Conservation (phyloP, 2,329 filamentous ascomycete species). For the Neocucurbitaria cava region DNA sequence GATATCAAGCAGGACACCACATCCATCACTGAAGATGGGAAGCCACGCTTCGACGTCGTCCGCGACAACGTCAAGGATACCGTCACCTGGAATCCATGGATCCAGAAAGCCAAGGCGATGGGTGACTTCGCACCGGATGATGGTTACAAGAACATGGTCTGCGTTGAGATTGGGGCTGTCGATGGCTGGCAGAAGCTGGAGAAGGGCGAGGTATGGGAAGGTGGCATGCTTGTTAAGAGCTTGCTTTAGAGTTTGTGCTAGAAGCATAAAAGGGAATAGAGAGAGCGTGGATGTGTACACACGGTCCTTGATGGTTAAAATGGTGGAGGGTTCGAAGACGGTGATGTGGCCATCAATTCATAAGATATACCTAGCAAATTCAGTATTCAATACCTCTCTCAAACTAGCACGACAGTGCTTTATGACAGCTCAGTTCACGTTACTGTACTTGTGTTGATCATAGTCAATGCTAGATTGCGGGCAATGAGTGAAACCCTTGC, state of each 20-base stretch:
- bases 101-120: constrained; percentile 81
- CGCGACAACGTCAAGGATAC: constrained; percentile 87
- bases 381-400: background rate
- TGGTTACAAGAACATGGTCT: constrained; percentile 92
- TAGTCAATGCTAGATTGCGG: background rate
- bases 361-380: background rate
- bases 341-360: background rate
- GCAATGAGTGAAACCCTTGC: background rate
- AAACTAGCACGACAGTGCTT: constrained; percentile 2
- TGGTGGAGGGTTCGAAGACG: background rate
- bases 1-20: constrained; percentile 67
- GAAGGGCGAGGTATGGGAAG: constrained; percentile 73
- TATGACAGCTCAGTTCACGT: background rate
- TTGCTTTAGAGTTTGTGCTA: constrained; percentile 25
- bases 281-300: background rate
- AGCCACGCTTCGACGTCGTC: constrained; percentile 73
- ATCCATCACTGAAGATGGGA: constrained; percentile 68
- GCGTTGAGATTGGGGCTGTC: constrained; percentile 89
- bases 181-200: constrained; percentile 84
- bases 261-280: background rate
- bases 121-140: constrained; percentile 88
- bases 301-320: background rate
- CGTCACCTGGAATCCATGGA: constrained; percentile 98
- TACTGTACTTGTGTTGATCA: background rate
- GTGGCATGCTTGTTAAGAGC: constrained; percentile 64